phyloP scores from a whole-genome alignment of 23 red algal species.

The Gracilaria gracilis region DNA sequence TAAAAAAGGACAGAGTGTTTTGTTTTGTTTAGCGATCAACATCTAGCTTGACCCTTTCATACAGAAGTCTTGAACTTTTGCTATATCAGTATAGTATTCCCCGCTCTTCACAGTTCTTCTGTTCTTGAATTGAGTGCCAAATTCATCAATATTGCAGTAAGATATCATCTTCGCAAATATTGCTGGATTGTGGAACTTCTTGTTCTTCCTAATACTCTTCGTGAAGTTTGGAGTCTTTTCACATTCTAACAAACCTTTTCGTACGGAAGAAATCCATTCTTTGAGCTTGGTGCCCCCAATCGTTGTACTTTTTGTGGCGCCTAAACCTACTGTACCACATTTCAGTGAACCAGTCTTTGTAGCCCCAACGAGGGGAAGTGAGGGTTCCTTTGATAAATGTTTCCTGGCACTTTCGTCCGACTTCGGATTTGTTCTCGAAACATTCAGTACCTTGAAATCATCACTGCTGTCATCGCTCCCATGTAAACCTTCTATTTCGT shows the following conservation, averaged over 20 bases:
- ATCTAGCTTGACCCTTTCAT: conserved; percentile 30
- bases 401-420: not conserved
- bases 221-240: conserved; percentile 27
- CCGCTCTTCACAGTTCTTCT: conserved; percentile 13
- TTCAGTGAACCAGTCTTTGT: not conserved
- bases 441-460: conserved; percentile 8
- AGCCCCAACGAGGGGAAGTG: not conserved
- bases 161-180: conserved; percentile 75
- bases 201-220: conserved; percentile 57
- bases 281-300: not conserved
- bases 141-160: conserved; percentile 61
- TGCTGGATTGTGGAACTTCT: conserved; percentile 68
- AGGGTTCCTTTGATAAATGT: not conserved
- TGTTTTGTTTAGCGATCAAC: not conserved
- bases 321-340: not conserved
- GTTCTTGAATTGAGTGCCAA: conserved; percentile 33
- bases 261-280: conserved; percentile 15
- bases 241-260: not conserved
- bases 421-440: not conserved
- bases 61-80: conserved; percentile 41
- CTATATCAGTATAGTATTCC: conserved; percentile 54
- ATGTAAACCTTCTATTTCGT: not conserved
- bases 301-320: not conserved
- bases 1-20: not conserved
- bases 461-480: not conserved